Conservation (phyloP, 306 rosid species). For the Casuarina cunninghamiana region DNA sequence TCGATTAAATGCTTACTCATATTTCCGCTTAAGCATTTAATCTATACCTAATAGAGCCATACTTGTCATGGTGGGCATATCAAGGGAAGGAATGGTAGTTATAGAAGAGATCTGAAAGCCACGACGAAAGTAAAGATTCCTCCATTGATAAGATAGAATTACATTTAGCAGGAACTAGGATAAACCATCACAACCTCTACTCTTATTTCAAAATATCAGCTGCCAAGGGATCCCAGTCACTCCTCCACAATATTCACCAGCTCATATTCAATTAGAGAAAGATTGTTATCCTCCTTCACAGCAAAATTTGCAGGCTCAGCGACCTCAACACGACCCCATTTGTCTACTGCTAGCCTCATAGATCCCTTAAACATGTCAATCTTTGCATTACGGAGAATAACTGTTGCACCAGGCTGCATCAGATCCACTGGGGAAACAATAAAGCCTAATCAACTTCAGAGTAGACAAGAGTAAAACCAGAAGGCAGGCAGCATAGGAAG, state of each 20-base stretch:
- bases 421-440: conserved; percentile 44
- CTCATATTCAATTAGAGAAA: conserved; percentile 58
- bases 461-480: not conserved
- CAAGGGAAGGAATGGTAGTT: conserved; percentile 3
- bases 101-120: conserved; percentile 17
- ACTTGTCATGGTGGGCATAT: conserved; percentile 9
- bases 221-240: conserved; percentile 18
- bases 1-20: conserved; percentile 24
- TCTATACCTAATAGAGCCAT: conserved; percentile 27
- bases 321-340: conserved; percentile 67
- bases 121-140: conserved; percentile 29
- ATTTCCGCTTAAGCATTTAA: conserved; percentile 6
- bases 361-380: conserved; percentile 74
- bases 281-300: conserved; percentile 65
- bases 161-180: conserved; percentile 27
- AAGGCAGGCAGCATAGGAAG: not conserved
- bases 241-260: conserved; percentile 53
- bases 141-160: conserved; percentile 9
- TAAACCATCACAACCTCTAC: conserved; percentile 26
- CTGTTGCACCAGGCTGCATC: conserved; percentile 47
- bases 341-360: conserved; percentile 72
- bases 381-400: conserved; percentile 63
- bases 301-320: conserved; percentile 51
- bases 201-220: conserved; percentile 16
- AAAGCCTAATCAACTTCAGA: not conserved